Evolutionary conservation across 805 yeast species (phyloP).

Genomic region (Metschnikowia anglica): DNA sequence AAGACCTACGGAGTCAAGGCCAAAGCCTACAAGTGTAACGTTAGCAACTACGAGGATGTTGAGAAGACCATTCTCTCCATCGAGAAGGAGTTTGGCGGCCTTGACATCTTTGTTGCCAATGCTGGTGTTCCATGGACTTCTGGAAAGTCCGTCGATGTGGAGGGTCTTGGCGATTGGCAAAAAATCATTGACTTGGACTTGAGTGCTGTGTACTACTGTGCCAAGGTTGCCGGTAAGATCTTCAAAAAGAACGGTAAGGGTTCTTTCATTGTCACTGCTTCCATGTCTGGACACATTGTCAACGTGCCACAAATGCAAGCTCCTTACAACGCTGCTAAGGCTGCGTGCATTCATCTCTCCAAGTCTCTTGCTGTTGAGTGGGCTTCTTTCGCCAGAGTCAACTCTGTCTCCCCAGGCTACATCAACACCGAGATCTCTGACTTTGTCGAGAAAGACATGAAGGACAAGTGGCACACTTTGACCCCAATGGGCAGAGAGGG

Average conservation of each 20-base stretch:
- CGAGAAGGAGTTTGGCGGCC: slow-evolving; percentile 68
- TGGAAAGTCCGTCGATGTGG: slow-evolving; percentile 32
- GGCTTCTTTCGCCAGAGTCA: slow-evolving; percentile 48
- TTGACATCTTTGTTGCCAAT: slow-evolving; percentile 84
- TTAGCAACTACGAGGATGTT: slow-evolving; percentile 51
- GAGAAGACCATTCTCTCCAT: slow-evolving; percentile 49
- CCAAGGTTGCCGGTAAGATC: slow-evolving; percentile 41
- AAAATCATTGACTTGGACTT: slow-evolving; percentile 41
- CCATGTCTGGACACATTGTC: slow-evolving; percentile 49
- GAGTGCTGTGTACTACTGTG: slow-evolving; percentile 44
- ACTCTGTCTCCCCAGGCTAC: slow-evolving; percentile 46
- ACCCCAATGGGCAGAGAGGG: slow-evolving; percentile 50
- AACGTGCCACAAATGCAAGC: slow-evolving; percentile 47
- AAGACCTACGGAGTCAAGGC: slow-evolving; percentile 57
- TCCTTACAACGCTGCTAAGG: slow-evolving; percentile 49
- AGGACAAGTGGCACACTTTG: slow-evolving; percentile 39
- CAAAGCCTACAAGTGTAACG: slow-evolving; percentile 64
- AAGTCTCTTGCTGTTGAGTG: slow-evolving; percentile 47
- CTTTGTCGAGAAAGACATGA: slow-evolving; percentile 34
- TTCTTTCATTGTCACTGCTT: slow-evolving; percentile 45
- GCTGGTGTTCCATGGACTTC: slow-evolving; percentile 88
- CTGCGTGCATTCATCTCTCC: slow-evolving; percentile 44
- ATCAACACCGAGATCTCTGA: slow-evolving; percentile 41
- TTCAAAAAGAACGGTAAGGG: slow-evolving; percentile 41
- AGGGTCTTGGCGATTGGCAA: slow-evolving; percentile 36